Evolutionary conservation across 495 filamentous ascomycete genomes (phyloP).

Genomic region (Tricharina praecox): DNA sequence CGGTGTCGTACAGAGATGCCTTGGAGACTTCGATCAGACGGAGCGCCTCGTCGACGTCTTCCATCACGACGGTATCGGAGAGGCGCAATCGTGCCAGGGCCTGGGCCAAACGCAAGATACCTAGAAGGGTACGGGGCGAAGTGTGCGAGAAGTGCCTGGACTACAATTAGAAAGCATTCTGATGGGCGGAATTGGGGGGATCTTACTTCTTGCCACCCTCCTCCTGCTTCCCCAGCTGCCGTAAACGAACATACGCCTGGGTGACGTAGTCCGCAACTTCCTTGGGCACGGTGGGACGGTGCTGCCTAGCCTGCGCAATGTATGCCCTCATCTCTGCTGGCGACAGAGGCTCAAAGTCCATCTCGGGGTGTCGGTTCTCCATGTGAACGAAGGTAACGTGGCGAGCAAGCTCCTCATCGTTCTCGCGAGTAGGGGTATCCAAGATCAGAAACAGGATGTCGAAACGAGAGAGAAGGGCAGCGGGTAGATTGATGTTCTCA

Average conservation of each 20-base stretch:
- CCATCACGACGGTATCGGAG: slow-evolving; percentile 59
- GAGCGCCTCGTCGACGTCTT: slow-evolving; percentile 91
- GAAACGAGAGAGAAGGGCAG: slow-evolving; percentile 88
- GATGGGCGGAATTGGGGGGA: not conserved
- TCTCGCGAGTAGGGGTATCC: slow-evolving; percentile 73
- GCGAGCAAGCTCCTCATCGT: slow-evolving; percentile 79
- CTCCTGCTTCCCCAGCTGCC: slow-evolving; percentile 71
- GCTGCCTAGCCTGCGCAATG: slow-evolving; percentile 79
- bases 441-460: slow-evolving; percentile 93
- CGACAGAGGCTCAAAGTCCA: slow-evolving; percentile 39
- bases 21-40: slow-evolving; percentile 83
- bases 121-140: slow-evolving; percentile 80
- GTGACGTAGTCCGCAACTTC: slow-evolving; percentile 86
- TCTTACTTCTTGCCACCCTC: slow-evolving; percentile 55
- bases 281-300: slow-evolving; percentile 67
- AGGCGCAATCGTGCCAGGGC: slow-evolving; percentile 90
- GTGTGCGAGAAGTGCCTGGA: slow-evolving; percentile 65
- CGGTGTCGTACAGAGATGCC: slow-evolving; percentile 56
- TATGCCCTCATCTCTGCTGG: slow-evolving; percentile 89
- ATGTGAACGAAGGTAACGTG: slow-evolving; percentile 97
- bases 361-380: slow-evolving; percentile 84
- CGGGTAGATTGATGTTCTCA: slow-evolving; percentile 96
- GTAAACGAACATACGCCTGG: slow-evolving; percentile 83
- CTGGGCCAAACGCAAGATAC: slow-evolving; percentile 81
- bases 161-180: slow-evolving; percentile 1